Base-by-base conservation (phyloP, 192 early-diverging fungal genomes). In the Mortierella hygrophila region DNA sequence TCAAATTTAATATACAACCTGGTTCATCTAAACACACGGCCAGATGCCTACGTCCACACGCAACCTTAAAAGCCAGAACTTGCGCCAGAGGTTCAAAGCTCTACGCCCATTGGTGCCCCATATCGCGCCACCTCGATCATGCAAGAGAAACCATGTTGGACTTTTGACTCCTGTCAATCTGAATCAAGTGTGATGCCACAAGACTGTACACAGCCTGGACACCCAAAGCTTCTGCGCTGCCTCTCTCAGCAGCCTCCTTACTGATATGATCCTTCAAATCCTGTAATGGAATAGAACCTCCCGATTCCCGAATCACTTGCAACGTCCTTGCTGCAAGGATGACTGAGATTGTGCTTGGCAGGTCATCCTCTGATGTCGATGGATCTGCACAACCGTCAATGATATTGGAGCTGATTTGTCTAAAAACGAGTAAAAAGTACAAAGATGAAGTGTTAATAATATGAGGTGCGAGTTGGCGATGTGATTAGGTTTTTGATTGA, bases 141-240 rank as follows among this genome's bases (percentile, higher is more conserved):
- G 77, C 23, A 63, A 80, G 73, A 13, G 78, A 77, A 16, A 79
- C 83, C 37, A 85, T 29, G 46, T 80, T 85, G 35, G 83, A 70
- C 6, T 79, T 85, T 21, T 55, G 63, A 37, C 69, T 85, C n/a
- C 84, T 76, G 42, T 86, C 76, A 18, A 86, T 80, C 10, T 81
- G 63, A 16, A 86, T 86, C 52, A 86, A 57, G 63, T 81, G 72
- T 32, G 77, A 76, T 9, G 84, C 84, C 2, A 86, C 78, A 3
- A 86, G 72, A 26, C 75, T 55, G 38, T 86, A 86, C 6, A 86
- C 84, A 2, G 76, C 78, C 42, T 86, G 84, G 18, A 86, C 54
- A 8, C 84, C 84, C 5, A 80, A 49, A 6, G 55, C 29, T 23
- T 76, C 20, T 3, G 57, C 26, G 32, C 20, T 75, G 18, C 79